phyloP scores from a whole-genome alignment of 345 rosid genomes.

The Eucalyptus caleyi region DNA sequence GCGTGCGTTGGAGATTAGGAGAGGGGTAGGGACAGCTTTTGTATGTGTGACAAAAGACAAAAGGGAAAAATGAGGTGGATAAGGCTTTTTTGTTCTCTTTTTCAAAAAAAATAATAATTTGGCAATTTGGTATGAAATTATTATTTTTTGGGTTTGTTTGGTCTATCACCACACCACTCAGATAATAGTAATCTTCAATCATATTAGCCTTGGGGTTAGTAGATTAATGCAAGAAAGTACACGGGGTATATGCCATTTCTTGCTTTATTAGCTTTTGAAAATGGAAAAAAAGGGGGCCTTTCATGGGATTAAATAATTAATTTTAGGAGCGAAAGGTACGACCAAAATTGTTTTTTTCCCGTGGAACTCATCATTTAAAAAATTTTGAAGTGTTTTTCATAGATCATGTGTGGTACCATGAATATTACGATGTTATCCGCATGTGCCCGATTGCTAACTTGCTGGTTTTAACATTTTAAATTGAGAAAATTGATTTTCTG shows the following conservation, averaged over 20 bases:
- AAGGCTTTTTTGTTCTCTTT: not conserved
- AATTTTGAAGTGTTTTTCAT: not conserved
- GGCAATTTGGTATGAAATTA: not conserved
- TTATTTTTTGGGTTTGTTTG: not conserved
- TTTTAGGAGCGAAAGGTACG: not conserved
- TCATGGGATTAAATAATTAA: not conserved
- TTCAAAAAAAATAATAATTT: not conserved
- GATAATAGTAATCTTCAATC: not conserved
- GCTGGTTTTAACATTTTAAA: not conserved
- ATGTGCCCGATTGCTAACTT: not conserved
- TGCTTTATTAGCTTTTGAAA: not conserved
- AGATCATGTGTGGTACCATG: not conserved
- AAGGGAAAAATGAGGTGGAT: not conserved
- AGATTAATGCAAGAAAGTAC: not conserved
- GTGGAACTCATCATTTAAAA: not conserved
- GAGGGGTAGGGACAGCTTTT: not conserved
- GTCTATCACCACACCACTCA: not conserved
- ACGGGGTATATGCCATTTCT: not conserved
- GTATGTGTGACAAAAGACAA: not conserved
- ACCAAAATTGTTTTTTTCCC: not conserved
- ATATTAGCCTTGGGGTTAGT: not conserved
- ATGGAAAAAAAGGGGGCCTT: not conserved
- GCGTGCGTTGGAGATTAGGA: not conserved
- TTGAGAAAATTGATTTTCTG: not conserved
- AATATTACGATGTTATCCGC: fast-evolving